Base-by-base conservation (phyloP, 1,284 basidiomycete species). In the Schizophyllum commune region DNA sequence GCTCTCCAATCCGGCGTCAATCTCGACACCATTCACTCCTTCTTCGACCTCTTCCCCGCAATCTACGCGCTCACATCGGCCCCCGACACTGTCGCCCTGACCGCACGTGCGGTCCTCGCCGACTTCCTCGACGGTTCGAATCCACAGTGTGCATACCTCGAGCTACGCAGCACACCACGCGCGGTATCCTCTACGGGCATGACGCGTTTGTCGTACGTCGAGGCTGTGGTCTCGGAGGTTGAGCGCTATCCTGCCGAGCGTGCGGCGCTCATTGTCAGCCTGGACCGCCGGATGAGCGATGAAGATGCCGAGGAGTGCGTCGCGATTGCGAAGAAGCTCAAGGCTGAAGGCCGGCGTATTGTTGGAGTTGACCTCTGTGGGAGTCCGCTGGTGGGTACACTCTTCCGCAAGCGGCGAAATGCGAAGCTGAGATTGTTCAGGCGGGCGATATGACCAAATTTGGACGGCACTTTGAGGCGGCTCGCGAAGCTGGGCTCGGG, bases 281-380 rank as follows among this genome's bases (percentile, higher is more conserved):
- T 92, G 32, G 90, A 92, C 70, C 75, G 91, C 6, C 72, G 79
- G 58, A 92, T 92, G 89, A 70, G 69, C 0, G 67, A 72, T 5
- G 69, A 71, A 0, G 81, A 79, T 3, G 72, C 84, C 39, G 63
- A 69, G 19, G 87, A 91, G 64, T 83, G 83, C 62, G 71, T 92
- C 0, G 73, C 75, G 9, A 72, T 87, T 19, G 88, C 88, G 0
- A 75, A 82, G 5, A 69, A 72, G 59, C 69, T 94, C 59, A 85
- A 79, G 62, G 65, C 70, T 0, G 79, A 79, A 47, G 88, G 88
- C 0, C 70, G 83, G 55, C 76, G 86, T 3, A 76, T 94, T 2
- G 88, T 93, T 7, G 92, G 90, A 5, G 71, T 94, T 2, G 92
- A 94, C 73, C 72, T 94, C 0, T 92, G 91, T 66, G 92, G 92